Evolutionary conservation across 1,284 basidiomycete genomes (phyloP), one percentile per base, ranked within the genome.

Genomic region (Sanghuangporus baumii): DNA sequence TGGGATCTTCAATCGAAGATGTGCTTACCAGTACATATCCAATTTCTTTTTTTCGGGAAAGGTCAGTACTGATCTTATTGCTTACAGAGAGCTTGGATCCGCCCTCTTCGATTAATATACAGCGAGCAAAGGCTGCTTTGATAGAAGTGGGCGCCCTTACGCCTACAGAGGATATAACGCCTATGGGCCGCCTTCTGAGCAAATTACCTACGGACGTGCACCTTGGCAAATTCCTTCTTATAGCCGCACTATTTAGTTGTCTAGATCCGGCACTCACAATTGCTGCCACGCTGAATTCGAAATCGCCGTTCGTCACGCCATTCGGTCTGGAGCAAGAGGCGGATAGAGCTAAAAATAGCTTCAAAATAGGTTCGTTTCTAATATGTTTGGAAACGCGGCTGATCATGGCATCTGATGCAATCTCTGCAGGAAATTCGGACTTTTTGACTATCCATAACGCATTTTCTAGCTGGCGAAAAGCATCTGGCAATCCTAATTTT

Each of bases 131-230:
- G 36, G 85, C 91, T 3, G 87, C 93, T 60, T 81, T 99, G 12
- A 90, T 98, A 11, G 97, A 99, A 78, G 90, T 90, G 66, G 85
- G 91, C 66, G 94, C 96, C 4, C 76, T 99, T 59, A 98, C 94
- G 0, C 70, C 84, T 0, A 80, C 78, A 0, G 95, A 98, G 73
- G 94, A 98, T 38, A 98, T 99, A 69, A 99, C 97, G 1, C 89
- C 95, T 0, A 91, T 99, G 82, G 97, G 97, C 37, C 81, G 91
- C 57, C 79, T 98, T 37, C 80, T 99, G 52, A 94, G 93, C 77
- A 93, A 94, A 72, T 79, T 99, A 52, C 97, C 97, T 0, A 94
- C 93, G 55, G 97, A 99, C 71, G 96, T 99, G 34, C 94, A 99
- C 72, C 84, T 99, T 18, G 96, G 93, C 57, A 98, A 99, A 77